These are phyloP conservation scores for Ogataea allantospora DNA, from an alignment of 805 yeast species.

Conservation along the genomic window DNA sequence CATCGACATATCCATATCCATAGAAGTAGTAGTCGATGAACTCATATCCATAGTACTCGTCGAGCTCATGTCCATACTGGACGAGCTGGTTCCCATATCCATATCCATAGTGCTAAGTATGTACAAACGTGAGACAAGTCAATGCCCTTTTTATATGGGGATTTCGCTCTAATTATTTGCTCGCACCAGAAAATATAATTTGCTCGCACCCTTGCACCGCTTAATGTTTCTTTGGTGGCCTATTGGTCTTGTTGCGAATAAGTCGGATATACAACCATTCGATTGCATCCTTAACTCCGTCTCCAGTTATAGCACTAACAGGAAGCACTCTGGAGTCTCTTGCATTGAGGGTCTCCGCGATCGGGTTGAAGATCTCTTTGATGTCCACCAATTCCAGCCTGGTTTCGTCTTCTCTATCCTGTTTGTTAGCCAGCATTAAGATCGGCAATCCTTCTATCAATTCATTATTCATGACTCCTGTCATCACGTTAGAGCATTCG, in stretches of 20 bases:
- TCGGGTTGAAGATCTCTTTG: slow-evolving; percentile 77
- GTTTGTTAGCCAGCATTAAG: slow-evolving; percentile 93
- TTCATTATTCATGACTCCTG: slow-evolving; percentile 57
- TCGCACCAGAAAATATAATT: slow-evolving; percentile 5
- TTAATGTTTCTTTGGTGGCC: slow-evolving; percentile 51
- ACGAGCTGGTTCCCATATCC: slow-evolving; percentile 3
- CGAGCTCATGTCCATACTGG: slow-evolving; percentile 21
- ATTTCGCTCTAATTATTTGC: slow-evolving; percentile 3
- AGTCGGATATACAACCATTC: slow-evolving; percentile 84
- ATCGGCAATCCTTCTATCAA: slow-evolving; percentile 78
- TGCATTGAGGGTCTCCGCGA: slow-evolving; percentile 83
- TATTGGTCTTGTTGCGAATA: slow-evolving; percentile 58
- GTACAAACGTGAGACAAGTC: neutral
- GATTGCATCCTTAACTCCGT: slow-evolving; percentile 82
- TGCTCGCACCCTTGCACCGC: slow-evolving; percentile 24
- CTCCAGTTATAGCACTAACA: slow-evolving; percentile 78
- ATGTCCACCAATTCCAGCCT: slow-evolving; percentile 74
- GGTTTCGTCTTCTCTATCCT: slow-evolving; percentile 60
- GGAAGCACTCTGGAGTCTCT: slow-evolving; percentile 90
- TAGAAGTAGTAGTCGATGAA: slow-evolving; percentile 14
- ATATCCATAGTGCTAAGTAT: slow-evolving; percentile 3
- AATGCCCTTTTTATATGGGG: slow-evolving; percentile 1
- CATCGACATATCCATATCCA: slow-evolving; percentile 44
- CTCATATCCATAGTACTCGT: slow-evolving; percentile 19
- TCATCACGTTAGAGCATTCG: slow-evolving; percentile 72